phyloP scores from a whole-genome alignment of 2,329 filamentous ascomycete genomes.

The Cercospora berteroae region DNA sequence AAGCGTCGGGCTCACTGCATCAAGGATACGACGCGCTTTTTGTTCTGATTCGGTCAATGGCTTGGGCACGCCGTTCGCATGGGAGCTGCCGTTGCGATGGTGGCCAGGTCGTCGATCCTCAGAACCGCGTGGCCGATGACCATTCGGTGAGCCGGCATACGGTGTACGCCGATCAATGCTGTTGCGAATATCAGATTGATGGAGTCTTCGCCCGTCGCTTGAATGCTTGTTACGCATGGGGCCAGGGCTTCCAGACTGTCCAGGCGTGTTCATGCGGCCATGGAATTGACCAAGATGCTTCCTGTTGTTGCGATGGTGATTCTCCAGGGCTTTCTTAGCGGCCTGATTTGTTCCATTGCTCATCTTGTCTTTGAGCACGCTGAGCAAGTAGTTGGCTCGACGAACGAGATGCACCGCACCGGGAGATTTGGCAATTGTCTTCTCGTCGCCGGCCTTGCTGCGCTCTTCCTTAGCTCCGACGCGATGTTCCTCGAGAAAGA shows the following conservation, averaged over 20 bases:
- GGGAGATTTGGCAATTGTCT: constrained; percentile 77
- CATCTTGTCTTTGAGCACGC: constrained; percentile 86
- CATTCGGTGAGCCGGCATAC: constrained; percentile 46
- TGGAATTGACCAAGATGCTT: constrained; percentile 59
- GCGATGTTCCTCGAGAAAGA: constrained; percentile 96
- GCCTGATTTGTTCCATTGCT: constrained; percentile 62
- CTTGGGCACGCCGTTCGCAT: constrained; percentile 38
- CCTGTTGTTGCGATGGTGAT: constrained; percentile 93
- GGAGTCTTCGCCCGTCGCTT: constrained; percentile 34
- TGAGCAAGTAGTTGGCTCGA: constrained; percentile 89
- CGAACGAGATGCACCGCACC: constrained; percentile 97
- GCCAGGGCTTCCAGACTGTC: constrained; percentile 69
- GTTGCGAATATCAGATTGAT: constrained; percentile 34
- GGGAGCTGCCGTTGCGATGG: constrained; percentile 42
- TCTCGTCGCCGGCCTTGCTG: constrained; percentile 67
- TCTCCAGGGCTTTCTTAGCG: constrained; percentile 78
- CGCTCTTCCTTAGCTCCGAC: constrained; percentile 96
- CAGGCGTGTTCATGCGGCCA: constrained; percentile 56
- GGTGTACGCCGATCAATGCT: constrained; percentile 41
- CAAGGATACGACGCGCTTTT: constrained; percentile 53
- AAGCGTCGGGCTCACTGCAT: constrained; percentile 61
- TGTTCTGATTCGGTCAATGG: constrained; percentile 49
- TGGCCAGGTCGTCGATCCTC: constrained; percentile 49
- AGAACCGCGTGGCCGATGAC: constrained; percentile 50
- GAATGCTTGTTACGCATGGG: constrained; percentile 48